Base-by-base conservation (phyloP, 2,329 filamentous ascomycete species). In the Aspergillus caelatus region DNA sequence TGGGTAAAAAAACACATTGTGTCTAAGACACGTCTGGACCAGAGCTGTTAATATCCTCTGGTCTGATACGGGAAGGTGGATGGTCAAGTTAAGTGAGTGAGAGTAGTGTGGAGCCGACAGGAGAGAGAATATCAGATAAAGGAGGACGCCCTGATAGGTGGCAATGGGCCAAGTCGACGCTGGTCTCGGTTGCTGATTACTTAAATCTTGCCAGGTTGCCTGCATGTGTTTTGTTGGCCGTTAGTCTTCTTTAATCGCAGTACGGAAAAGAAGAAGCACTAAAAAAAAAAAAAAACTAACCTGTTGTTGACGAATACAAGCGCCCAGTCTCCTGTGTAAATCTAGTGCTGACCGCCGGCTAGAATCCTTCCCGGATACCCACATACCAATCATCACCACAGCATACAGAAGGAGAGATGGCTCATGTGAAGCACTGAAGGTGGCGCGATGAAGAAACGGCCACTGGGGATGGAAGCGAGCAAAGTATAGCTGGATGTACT, bases 81-180 rank as follows among this genome's bases (percentile, higher is more conserved):
- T 39, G 6, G 52, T 61, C 1, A 68, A 19, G 32, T 65, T 55
- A 1, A 65, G 10, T 11, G 58, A 23, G 11, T 52, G 21, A 0
- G 58, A 11, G 1, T 56, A 23, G 1, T 65, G 43, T 5, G 26
- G 19, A 8, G 32, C 39, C 0, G 52, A 57, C 0, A 71, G 46
- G 1, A 74, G 28, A 14, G 72, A 65, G 45, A 74, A 72, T 12
- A 74, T 72, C 12, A 71, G 60, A n/a, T 73, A 70, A 2, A 74
- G 61, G 8, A 74, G 67, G 28, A 74, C 70, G 14, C 64, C 67
- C 32, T 74, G 72, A 23, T 72, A 74, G 9, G 72, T 74, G 41
- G 71, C 68, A 7, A 74, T 67, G 14, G 72, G 72, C 69, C 71
- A 74, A 12, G 64, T 56, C 4, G 63, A 68, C 4, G 30, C 19